Conservation (phyloP, 371 early-diverging fungal species). For the Rhizoclosmatium hyalinum region DNA sequence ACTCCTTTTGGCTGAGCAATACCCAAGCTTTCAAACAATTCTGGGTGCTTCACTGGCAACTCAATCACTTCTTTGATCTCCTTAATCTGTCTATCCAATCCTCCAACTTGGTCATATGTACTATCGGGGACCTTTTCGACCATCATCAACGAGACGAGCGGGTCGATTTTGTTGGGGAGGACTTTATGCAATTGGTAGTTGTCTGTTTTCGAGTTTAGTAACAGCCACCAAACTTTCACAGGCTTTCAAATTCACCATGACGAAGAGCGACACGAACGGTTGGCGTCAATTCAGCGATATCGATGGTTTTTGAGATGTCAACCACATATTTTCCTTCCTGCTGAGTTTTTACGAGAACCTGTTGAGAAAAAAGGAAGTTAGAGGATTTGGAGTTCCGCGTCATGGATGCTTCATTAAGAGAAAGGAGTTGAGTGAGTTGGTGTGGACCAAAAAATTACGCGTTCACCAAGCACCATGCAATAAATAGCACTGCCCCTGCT, state of each 20-base stretch:
- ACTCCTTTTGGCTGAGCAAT: slow-evolving; percentile 99
- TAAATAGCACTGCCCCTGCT: too few species aligned
- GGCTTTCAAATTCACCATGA: slow-evolving; percentile 76
- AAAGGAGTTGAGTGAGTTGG: too few species aligned
- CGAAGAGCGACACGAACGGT: slow-evolving; percentile 97
- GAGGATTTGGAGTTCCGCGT: too few species aligned
- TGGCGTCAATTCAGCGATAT: slow-evolving; percentile 91
- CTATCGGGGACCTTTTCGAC: slow-evolving; percentile 99
- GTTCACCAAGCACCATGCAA: too few species aligned
- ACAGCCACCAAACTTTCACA: neutral
- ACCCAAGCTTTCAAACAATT: slow-evolving; percentile 99
- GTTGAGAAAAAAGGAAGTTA: neutral
- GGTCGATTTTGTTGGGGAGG: slow-evolving; percentile 96
- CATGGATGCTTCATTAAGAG: too few species aligned
- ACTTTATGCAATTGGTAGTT: slow-evolving; percentile 80
- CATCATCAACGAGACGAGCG: slow-evolving; percentile 99
- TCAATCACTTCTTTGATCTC: slow-evolving; percentile 99
- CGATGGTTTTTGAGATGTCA: slow-evolving; percentile 90
- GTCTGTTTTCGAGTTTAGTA: neutral
- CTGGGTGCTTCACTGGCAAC: slow-evolving; percentile 99
- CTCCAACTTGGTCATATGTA: slow-evolving; percentile 99
- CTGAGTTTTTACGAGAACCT: slow-evolving; percentile 96
- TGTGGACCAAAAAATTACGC: too few species aligned
- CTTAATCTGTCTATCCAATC: slow-evolving; percentile 98
- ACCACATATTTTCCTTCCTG: slow-evolving; percentile 99